A percentile compares a stretch with the other conserved stretches of the same genome.
phyloP scores from a whole-genome alignment of 805 yeast genomes.

The Starmerella powellii region DNA sequence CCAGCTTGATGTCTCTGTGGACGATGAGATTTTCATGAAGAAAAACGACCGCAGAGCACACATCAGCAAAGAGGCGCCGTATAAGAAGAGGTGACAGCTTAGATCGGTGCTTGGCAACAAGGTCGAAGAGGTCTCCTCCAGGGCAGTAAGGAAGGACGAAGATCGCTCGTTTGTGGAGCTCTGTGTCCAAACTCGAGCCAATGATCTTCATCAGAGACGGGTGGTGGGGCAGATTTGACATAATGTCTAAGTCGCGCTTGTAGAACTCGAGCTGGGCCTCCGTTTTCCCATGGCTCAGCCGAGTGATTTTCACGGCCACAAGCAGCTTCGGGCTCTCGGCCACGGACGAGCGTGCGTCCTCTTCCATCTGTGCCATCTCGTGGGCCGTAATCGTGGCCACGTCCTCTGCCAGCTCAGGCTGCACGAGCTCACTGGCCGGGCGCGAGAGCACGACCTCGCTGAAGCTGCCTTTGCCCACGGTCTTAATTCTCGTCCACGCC shows the following conservation, averaged over 20 bases:
- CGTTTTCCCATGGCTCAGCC: constrained; percentile 33
- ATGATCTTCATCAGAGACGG: constrained; percentile 57
- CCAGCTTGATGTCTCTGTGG: constrained; percentile 87
- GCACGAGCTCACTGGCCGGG: constrained; percentile 26
- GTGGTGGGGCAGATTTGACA: constrained; percentile 39
- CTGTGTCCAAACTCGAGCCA: constrained; percentile 31
- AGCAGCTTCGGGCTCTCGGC: constrained; percentile 15
- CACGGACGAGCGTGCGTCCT: neutral
- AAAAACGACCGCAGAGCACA: constrained; percentile 56
- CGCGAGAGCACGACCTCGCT: constrained; percentile 31
- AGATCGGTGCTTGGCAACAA: constrained; percentile 38
- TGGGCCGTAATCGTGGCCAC: constrained; percentile 1
- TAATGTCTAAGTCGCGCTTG: constrained; percentile 60
- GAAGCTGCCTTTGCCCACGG: constrained; percentile 34
- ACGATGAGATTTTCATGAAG: constrained; percentile 58
- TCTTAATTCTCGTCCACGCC: constrained; percentile 21
- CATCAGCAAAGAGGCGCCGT: constrained; percentile 55
- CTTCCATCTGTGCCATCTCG: constrained; percentile 8
- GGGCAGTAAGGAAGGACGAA: constrained; percentile 63
- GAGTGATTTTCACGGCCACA: constrained; percentile 64
- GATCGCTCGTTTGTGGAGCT: constrained; percentile 24
- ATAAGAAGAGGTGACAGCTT: constrained; percentile 40
- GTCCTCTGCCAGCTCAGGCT: constrained; percentile 22
- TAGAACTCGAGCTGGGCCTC: constrained; percentile 49
- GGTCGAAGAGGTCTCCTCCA: constrained; percentile 77